Evolutionary conservation across 2,329 filamentous ascomycete genomes (phyloP), one percentile per base, ranked within the genome.

Genomic region (Fusarium scirpi): DNA sequence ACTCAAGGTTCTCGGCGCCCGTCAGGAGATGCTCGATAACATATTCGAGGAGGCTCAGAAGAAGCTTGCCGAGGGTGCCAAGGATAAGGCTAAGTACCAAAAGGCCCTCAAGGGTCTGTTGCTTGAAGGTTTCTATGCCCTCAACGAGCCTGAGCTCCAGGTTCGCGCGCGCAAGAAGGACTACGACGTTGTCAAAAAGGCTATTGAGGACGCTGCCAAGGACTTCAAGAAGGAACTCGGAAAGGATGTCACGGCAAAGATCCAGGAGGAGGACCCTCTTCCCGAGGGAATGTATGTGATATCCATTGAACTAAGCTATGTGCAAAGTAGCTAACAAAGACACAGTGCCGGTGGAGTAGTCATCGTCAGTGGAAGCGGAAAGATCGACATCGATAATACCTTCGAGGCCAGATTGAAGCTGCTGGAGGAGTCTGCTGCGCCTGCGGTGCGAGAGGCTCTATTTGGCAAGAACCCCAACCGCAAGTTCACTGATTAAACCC

Each of bases 361-460:
- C 62, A 90, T 99, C 71, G 83, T 97, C 58, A 94, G 94, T 71
- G 91, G 92, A 73, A 87, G 86, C 71, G 96, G 96, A 80, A 98
- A 95, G 87, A 98, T 99, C 80, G 94, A 97, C 77, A 95, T 99
- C 82, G 94, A 98, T 88, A 98, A 99, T 86, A 98, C 96, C 58
- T 92, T 98, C 74, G 96, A 98, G 80, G 92, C 97, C 79, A 91
- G 96, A 73, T 86, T 99, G 81, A 89, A 88, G 77, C 86, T 98
- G 66, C 89, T 98, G 71, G 92, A 97, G 83, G 90, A 91, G 61
- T 92, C 92, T 73, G 92, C 93, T 54, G 88, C 98, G 62, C 96
- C 96, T 16, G 90, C 90, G 46, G 91, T 99, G 77, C 89, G 96
- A 78, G 89, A 92, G 80, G 92, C 92, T 18, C 86, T 99, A 64